Percentiles rank a stretch among this genome's conserved stretches.
Evolutionary conservation across 495 filamentous ascomycete species (phyloP).

Genomic region (Podospora appendiculata): DNA sequence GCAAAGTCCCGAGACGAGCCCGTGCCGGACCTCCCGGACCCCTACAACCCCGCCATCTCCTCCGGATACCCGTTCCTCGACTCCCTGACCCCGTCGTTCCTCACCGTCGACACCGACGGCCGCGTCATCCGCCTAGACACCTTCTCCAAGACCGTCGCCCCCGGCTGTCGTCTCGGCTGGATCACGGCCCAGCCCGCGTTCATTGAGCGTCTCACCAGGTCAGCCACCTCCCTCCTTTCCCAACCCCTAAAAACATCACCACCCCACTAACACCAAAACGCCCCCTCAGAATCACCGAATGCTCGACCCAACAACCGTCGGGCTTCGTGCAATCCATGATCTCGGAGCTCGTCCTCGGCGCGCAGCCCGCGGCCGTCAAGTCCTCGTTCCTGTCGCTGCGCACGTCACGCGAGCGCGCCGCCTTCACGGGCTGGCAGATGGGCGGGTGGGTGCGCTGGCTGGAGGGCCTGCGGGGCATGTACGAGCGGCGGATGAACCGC

Average conservation of each 20-base stretch:
- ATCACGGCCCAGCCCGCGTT: slow-evolving; percentile 72
- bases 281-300: slow-evolving; percentile 50
- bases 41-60: slow-evolving; percentile 36
- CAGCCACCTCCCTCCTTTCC: background rate
- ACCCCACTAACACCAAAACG: slow-evolving; percentile 25
- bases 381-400: slow-evolving; percentile 17
- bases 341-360: slow-evolving; percentile 67
- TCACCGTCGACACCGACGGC: slow-evolving; percentile 69
- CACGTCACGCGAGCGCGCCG: slow-evolving; percentile 9
- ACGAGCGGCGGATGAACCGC: slow-evolving; percentile 70
- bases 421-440: slow-evolving; percentile 61
- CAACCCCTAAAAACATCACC: background rate
- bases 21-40: slow-evolving; percentile 5
- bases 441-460: slow-evolving; percentile 89
- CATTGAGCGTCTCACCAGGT: slow-evolving; percentile 38
- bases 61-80: slow-evolving; percentile 75
- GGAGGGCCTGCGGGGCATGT: slow-evolving; percentile 67
- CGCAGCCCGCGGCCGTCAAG: slow-evolving; percentile 39
- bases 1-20: slow-evolving; percentile 32
- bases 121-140: slow-evolving; percentile 80
- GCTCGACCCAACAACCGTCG: slow-evolving; percentile 71
- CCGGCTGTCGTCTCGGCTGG: slow-evolving; percentile 77
- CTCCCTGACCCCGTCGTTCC: slow-evolving; percentile 69
- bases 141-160: slow-evolving; percentile 77
- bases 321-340: slow-evolving; percentile 84